Conservation (phyloP, 2,329 filamentous ascomycete genomes). For the Fusarium sulawesiense region DNA sequence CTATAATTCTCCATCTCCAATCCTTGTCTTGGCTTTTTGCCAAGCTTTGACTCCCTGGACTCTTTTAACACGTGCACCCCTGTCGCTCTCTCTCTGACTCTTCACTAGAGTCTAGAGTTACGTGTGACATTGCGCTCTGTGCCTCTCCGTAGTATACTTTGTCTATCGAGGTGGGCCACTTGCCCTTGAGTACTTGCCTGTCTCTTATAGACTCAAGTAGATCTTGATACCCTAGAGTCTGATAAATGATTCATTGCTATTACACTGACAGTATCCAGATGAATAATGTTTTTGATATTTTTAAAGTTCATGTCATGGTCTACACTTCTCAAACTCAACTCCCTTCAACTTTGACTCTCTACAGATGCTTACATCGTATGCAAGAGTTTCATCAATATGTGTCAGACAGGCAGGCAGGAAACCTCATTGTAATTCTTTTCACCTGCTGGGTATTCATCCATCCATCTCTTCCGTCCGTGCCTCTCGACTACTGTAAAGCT, state of each 20-base stretch:
- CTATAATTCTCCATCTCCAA: slow-evolving; percentile 19
- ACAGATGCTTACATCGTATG: not conserved
- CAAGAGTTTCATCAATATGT: not conserved
- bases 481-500: not conserved
- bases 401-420: not conserved
- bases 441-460: slow-evolving; percentile 39
- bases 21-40: slow-evolving; percentile 16
- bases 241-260: not conserved
- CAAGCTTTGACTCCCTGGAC: slow-evolving; percentile 20
- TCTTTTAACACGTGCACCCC: slow-evolving; percentile 18
- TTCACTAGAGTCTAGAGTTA: slow-evolving; percentile 10
- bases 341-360: not conserved
- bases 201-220: not conserved
- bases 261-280: not conserved
- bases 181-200: not conserved
- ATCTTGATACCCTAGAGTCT: slow-evolving; percentile 7
- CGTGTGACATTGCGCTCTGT: slow-evolving; percentile 7
- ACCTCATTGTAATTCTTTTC: slow-evolving; percentile 4
- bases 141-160: slow-evolving; percentile 26
- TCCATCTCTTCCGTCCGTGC: slow-evolving; percentile 24
- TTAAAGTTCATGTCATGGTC: not conserved
- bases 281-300: not conserved
- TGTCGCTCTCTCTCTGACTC: slow-evolving; percentile 8
- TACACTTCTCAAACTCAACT: not conserved
- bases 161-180: not conserved